Evolutionary conservation across 225 moss, liverwort and hornwort genomes (phyloP).

Genomic region (Marchantia paleacea): DNA sequence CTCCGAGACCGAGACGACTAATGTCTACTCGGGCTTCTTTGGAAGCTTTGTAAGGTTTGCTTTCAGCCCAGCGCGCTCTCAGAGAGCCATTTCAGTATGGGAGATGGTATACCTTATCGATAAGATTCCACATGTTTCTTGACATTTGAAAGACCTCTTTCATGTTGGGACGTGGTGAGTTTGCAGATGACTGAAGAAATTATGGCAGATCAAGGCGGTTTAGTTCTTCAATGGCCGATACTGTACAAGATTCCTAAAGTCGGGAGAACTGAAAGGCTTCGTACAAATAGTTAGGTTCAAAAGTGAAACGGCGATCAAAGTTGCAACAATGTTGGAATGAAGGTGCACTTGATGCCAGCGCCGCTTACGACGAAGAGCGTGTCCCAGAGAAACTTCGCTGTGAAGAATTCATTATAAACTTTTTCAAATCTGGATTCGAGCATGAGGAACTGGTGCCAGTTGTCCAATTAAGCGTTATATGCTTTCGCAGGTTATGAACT

Average conservation of each 20-base stretch:
- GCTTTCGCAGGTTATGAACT: not conserved
- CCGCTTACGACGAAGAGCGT: not conserved
- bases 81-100: not conserved
- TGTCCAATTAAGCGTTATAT: not conserved
- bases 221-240: not conserved
- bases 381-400: not conserved
- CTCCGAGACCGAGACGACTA: no score
- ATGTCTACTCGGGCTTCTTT: not conserved
- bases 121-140: not conserved
- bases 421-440: not conserved
- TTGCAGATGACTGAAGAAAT: not conserved
- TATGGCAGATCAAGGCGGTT: not conserved
- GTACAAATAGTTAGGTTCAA: not conserved
- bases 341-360: not conserved
- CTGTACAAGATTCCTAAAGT: not conserved
- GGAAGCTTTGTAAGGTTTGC: not conserved
- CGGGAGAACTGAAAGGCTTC: conserved; percentile 19
- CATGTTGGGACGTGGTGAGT: not conserved
- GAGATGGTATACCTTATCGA: not conserved
- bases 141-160: not conserved
- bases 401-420: not conserved
- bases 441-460: not conserved
- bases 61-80: not conserved
- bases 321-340: not conserved
- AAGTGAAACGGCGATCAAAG: not conserved